phyloP scores from a whole-genome alignment of 140 eudicot genomes.

The Ambrosia hybrid region DNA sequence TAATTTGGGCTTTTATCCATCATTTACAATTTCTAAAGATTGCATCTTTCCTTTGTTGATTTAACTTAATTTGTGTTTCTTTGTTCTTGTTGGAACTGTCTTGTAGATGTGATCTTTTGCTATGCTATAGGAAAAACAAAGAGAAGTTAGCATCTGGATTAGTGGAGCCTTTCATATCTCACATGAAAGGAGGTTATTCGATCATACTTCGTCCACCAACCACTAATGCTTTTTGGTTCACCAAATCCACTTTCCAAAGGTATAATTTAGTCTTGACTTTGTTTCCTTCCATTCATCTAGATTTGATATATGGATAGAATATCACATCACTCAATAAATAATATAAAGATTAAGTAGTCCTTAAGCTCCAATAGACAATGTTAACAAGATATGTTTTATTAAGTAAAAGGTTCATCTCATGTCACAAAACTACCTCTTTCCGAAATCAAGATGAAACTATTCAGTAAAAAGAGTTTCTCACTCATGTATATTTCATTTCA shows the following conservation, averaged over 20 bases:
- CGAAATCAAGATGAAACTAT: neutral
- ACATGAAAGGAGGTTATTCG: no score
- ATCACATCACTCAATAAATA: constrained; percentile 13
- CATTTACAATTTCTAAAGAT: neutral
- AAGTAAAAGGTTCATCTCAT: neutral
- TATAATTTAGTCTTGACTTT: constrained; percentile 21
- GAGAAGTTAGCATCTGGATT: constrained; percentile 95
- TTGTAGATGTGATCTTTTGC: constrained; percentile 90
- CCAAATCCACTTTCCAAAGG: no score
- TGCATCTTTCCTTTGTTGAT: neutral
- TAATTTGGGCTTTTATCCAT: neutral
- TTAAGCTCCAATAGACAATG: constrained; percentile 4
- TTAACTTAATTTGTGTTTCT: neutral
- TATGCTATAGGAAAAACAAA: constrained; percentile 59
- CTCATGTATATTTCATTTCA: no score
- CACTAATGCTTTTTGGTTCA: no score
- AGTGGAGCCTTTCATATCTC: no score
- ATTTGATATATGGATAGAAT: constrained; percentile 21
- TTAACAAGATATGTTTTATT: neutral
- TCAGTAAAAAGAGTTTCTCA: constrained; percentile 1
- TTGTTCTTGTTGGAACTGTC: constrained; percentile 25
- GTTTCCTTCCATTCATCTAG: neutral
- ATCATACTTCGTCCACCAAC: no score
- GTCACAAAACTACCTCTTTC: constrained; percentile 19
- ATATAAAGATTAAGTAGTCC: constrained; percentile 7